phyloP scores from a whole-genome alignment of 2,329 filamentous ascomycete species.

The Ophiostoma perfectum region DNA sequence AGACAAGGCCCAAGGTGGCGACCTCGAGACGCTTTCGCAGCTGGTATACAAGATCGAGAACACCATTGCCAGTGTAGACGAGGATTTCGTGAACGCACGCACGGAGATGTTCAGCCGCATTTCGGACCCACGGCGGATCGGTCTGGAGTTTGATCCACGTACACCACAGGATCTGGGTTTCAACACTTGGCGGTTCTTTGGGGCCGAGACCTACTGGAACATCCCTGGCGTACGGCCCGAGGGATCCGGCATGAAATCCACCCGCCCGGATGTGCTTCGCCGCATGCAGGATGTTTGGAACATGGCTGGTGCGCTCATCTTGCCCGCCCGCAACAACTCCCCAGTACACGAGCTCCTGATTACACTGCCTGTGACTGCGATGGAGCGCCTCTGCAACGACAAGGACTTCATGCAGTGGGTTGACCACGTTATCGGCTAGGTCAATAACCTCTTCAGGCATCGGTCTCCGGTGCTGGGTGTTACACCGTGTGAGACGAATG shows the following conservation, averaged over 20 bases:
- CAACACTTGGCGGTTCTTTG: constrained; percentile 44
- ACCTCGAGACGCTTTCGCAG: constrained; percentile 28
- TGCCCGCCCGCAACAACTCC: constrained; percentile 31
- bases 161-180: constrained; percentile 38
- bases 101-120: constrained; percentile 36
- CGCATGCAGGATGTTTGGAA: constrained; percentile 32
- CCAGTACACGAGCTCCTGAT: constrained; percentile 32
- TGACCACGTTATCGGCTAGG: constrained; percentile 26
- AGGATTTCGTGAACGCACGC: constrained; percentile 37
- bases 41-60: constrained; percentile 33
- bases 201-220: constrained; percentile 38
- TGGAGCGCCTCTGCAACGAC: constrained; percentile 31
- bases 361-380: constrained; percentile 32
- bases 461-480: background rate
- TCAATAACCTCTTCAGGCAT: background rate
- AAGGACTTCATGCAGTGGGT: constrained; percentile 32
- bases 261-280: constrained; percentile 32
- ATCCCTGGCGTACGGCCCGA: constrained; percentile 29
- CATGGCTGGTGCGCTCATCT: constrained; percentile 33
- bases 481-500: background rate
- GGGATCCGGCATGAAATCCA: background rate
- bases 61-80: constrained; percentile 37
- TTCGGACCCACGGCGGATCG: constrained; percentile 38
- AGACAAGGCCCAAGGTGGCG: constrained; percentile 1
- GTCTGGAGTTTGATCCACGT: constrained; percentile 39